Base-by-base conservation (phyloP, 495 filamentous ascomycete species). In the Podospora didyma region DNA sequence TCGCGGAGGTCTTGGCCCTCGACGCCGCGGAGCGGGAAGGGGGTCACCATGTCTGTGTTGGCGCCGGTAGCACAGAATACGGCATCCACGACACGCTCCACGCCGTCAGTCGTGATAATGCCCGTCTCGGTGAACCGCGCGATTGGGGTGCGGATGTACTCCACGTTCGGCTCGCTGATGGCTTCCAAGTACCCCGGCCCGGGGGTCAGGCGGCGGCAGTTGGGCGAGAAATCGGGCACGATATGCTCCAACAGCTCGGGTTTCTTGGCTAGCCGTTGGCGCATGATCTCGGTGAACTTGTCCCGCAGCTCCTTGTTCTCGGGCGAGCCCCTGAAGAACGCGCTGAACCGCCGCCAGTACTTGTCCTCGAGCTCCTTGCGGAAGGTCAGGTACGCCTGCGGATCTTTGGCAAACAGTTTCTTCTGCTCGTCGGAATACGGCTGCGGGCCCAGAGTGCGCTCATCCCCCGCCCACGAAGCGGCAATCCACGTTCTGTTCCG, bases 111-210 rank as follows among this genome's bases (percentile, higher is more conserved):
- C 0, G 82, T 82, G 31, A 79, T 67, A 56, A 87, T 80, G 5
- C 82, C 82, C 1, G 69, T 82, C 26, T 72, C 71, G 0, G 81
- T 86, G 62, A 89, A 81, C 7, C 70, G 67, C 46, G 75, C 61
- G 65, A 89, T 89, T 20, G 66, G 73, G 0, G 74, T 76, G 46
- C 72, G 72, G 62, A 88, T 81, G 57, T 31, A 83, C 51, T 74
- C 70, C 24, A 86, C 84, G 55, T 90, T 89, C 19, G 79, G 74
- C 64, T 86, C 75, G 2, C 77, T 70, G 46, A 91, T 68, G 14
- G 86, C 81, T 59, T 90, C 87, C 17, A 91, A 79, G 64, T 90
- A 91, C 0, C 85, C 86, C 7, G 84, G 84, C 0, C 86, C 88
- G 0, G 87, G 87, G 0, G 88, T 91, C 0, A 89, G 74, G 14